These are phyloP conservation scores for Sisymbrium irio DNA, from an alignment of 345 rosid genomes.

Conservation along the genomic window DNA sequence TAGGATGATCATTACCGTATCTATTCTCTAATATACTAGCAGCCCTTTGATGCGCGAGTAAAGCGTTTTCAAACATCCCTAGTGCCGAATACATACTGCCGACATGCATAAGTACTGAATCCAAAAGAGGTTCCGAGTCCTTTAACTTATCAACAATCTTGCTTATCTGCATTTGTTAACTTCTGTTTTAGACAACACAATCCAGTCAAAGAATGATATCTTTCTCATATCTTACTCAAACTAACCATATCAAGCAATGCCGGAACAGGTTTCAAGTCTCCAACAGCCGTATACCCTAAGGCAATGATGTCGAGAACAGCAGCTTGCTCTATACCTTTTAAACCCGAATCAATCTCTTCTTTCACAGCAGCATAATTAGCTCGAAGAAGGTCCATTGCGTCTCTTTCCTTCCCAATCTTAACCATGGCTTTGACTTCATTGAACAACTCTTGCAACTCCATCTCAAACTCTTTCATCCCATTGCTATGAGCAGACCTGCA, in stretches of 20 bases:
- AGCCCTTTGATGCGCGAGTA: constrained; percentile 51
- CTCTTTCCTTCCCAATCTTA: constrained; percentile 50
- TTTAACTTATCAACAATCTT: constrained; percentile 46
- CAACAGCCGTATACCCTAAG: constrained; percentile 70
- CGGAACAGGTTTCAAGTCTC: constrained; percentile 54
- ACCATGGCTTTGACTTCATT: constrained; percentile 67
- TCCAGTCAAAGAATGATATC: neutral
- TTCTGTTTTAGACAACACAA: neutral
- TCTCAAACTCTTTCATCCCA: constrained; percentile 51
- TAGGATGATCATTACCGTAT: constrained; percentile 46
- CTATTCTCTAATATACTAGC: constrained; percentile 47
- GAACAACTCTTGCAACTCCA: constrained; percentile 67
- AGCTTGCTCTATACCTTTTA: constrained; percentile 65
- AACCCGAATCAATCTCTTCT: constrained; percentile 59
- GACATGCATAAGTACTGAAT: constrained; percentile 68
- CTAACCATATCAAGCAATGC: constrained; percentile 57
- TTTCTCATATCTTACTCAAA: neutral
- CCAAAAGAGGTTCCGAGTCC: constrained; percentile 63
- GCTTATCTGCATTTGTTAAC: constrained; percentile 52
- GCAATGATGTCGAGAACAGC: constrained; percentile 77
- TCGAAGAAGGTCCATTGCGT: constrained; percentile 69
- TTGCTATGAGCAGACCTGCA: constrained; percentile 39
- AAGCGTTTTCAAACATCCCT: constrained; percentile 65
- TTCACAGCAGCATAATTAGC: constrained; percentile 77
- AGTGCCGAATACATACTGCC: constrained; percentile 75